Percentiles rank a stretch among this genome's conserved stretches.
These are phyloP conservation scores for Colletotrichum eremochloae DNA, from an alignment of 2,329 filamentous ascomycete genomes.

Conservation along the genomic window DNA sequence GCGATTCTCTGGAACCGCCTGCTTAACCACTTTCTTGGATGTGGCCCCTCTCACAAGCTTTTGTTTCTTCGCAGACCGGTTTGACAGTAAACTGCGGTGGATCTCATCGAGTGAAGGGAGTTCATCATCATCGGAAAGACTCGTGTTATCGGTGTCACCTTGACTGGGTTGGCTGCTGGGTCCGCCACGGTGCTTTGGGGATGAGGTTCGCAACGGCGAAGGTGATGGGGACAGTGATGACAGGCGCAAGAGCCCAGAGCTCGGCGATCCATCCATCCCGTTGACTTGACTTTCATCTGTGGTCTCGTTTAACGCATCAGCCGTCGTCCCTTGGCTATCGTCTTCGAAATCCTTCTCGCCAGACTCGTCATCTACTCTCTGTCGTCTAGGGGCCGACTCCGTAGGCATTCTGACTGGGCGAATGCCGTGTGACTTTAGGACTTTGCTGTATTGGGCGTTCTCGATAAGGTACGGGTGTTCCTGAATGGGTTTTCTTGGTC, in stretches of 20 bases:
- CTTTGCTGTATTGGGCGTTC: constrained; percentile 65
- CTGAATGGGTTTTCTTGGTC: constrained; percentile 72
- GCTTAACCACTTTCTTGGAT: background rate
- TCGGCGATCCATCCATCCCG: constrained; percentile 2
- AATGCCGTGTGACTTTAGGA: constrained; percentile 67
- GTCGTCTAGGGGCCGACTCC: constrained; percentile 47
- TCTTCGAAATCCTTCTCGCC: constrained; percentile 66
- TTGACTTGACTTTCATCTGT: constrained; percentile 54
- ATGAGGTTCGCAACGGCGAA: constrained; percentile 32
- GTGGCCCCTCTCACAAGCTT: background rate
- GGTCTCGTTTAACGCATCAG: constrained; percentile 46
- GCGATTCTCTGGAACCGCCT: background rate
- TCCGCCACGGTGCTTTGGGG: constrained; percentile 43
- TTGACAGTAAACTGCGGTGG: constrained; percentile 19
- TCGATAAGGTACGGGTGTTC: constrained; percentile 71
- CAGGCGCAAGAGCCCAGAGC: constrained; percentile 1
- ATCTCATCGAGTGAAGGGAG: constrained; percentile 54
- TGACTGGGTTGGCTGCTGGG: constrained; percentile 54
- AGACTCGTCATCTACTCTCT: constrained; percentile 57
- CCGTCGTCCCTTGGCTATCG: constrained; percentile 60
- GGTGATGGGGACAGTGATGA: constrained; percentile 23
- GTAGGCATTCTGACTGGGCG: constrained; percentile 62
- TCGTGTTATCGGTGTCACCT: constrained; percentile 54
- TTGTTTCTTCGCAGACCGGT: constrained; percentile 18
- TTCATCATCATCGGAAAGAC: constrained; percentile 52